Evolutionary conservation across 768 basidiomycete genomes (phyloP).

Genomic region (Galerina marginata): DNA sequence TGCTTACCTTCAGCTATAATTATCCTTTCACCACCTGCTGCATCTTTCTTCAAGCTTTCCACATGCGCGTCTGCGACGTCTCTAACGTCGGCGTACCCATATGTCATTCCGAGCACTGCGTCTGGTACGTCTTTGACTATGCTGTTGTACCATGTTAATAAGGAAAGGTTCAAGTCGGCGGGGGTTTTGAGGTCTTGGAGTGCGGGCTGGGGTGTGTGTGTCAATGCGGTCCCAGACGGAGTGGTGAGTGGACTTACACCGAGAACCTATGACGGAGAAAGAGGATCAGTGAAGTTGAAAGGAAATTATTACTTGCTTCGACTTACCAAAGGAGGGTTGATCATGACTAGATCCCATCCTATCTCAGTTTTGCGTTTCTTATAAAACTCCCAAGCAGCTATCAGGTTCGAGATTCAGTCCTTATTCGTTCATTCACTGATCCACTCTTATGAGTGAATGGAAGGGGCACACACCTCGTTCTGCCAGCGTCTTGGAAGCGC

Average conservation of each 20-base stretch:
- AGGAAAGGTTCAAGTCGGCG: constrained; percentile 5
- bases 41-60: constrained; percentile 50
- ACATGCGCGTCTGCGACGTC: constrained; percentile 62
- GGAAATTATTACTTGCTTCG: not conserved
- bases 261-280: constrained; percentile 1
- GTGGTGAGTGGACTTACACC: constrained; percentile 3
- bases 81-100: constrained; percentile 51
- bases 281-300: not conserved
- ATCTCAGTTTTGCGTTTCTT: constrained; percentile 46
- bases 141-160: constrained; percentile 4
- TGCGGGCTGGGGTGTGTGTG: not conserved
- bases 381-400: constrained; percentile 49
- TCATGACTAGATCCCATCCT: constrained; percentile 55
- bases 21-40: constrained; percentile 60
- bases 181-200: constrained; percentile 10
- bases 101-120: constrained; percentile 6
- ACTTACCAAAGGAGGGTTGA: constrained; percentile 53
- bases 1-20: constrained; percentile 36
- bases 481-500: constrained; percentile 69
- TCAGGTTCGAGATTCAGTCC: not conserved
- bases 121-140: constrained; percentile 34
- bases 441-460: not conserved
- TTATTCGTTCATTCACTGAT: not conserved
- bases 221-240: not conserved
- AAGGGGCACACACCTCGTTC: constrained; percentile 51